These are phyloP conservation scores for Elsinoe fawcettii DNA, from an alignment of 2,329 filamentous ascomycete genomes.

Conservation along the genomic window DNA sequence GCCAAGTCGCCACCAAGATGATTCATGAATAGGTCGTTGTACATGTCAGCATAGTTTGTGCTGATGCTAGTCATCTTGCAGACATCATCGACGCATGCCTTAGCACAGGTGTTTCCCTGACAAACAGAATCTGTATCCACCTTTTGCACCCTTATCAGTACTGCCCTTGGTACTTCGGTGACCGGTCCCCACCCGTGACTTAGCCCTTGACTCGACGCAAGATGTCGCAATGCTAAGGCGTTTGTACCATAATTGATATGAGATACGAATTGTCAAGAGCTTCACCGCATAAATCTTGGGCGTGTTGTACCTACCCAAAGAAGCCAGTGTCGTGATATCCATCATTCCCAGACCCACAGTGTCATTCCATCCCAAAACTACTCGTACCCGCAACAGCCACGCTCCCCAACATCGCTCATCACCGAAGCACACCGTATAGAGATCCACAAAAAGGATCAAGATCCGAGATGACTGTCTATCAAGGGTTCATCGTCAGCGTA, in stretches of 20 bases:
- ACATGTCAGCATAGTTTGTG: too few species aligned
- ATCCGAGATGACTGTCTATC: not conserved
- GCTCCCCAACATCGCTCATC: not conserved
- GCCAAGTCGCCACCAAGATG: not conserved
- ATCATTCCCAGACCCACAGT: not conserved
- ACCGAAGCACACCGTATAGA: not conserved
- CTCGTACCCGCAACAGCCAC: not conserved
- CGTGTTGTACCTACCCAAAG: not conserved
- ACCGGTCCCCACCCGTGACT: not conserved
- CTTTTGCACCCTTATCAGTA: conserved; percentile 1
- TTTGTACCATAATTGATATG: not conserved
- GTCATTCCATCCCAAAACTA: not conserved
- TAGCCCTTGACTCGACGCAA: not conserved
- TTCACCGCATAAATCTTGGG: not conserved
- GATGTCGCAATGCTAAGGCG: not conserved
- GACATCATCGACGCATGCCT: too few species aligned
- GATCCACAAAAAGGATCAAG: not conserved
- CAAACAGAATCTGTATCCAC: not conserved
- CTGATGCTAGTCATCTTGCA: too few species aligned
- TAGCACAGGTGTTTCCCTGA: not conserved
- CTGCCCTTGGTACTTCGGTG: not conserved
- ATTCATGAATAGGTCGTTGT: too few species aligned
- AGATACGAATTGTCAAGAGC: not conserved
- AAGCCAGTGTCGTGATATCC: not conserved
- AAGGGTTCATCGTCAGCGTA: not conserved